Evolutionary conservation across 108 stramenopile genomes (phyloP).

Genomic region (Fragilariopsis cylindrus): DNA sequence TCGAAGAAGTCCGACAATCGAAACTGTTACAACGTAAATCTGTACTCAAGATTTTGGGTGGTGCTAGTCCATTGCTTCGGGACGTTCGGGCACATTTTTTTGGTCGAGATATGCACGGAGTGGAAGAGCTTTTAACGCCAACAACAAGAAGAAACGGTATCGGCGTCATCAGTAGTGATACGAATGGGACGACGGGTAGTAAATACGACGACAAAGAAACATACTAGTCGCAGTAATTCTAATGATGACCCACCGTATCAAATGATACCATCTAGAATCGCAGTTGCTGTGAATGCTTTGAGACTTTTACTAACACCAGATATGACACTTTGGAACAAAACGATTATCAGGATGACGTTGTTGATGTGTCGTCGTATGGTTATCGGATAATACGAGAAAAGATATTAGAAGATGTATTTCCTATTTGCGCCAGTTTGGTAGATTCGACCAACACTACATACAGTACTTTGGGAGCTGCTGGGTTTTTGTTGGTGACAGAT

Average conservation of each 20-base stretch:
- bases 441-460: not conserved
- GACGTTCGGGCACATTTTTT: conserved; percentile 15
- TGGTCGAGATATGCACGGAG: conserved; percentile 17
- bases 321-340: not conserved
- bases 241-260: not conserved
- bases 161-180: not conserved
- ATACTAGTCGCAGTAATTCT: not conserved
- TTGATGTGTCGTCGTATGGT: too few relatives aligned
- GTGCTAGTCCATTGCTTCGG: conserved; percentile 1
- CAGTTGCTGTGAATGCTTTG: conserved; percentile 6
- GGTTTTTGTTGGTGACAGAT: conserved; percentile 1
- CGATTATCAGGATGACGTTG: not conserved
- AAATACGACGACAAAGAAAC: not conserved
- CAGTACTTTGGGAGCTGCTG: not conserved
- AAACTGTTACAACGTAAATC: not conserved
- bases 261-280: not conserved
- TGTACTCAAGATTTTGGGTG: conserved; percentile 2
- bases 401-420: conserved; percentile 5
- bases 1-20: not conserved
- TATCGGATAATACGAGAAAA: not conserved
- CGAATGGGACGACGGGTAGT: conserved; percentile 11
- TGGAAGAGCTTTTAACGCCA: not conserved
- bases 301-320: not conserved
- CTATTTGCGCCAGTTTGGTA: conserved; percentile 10
- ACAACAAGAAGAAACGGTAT: not conserved